Evolutionary conservation across 148 eudicot genomes (phyloP).

Genomic region (Rhododendron vialii): DNA sequence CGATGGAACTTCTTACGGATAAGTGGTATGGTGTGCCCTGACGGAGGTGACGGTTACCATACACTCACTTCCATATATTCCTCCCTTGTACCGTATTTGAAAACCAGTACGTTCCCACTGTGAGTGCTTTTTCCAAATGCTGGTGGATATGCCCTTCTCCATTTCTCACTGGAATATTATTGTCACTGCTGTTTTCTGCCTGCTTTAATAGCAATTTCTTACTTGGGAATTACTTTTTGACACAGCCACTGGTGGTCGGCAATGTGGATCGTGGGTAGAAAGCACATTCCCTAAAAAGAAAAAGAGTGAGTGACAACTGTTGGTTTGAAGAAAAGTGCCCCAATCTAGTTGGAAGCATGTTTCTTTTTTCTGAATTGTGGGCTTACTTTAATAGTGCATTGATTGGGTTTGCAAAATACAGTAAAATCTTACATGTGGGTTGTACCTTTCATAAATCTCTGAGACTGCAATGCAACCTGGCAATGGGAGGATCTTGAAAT

Average conservation of each 20-base stretch:
- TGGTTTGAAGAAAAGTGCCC: neutral
- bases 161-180: neutral
- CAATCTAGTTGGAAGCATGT: neutral
- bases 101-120: neutral
- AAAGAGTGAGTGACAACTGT: neutral
- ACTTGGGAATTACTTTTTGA: neutral
- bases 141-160: neutral
- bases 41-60: neutral
- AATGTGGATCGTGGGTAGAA: neutral
- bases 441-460: neutral
- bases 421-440: neutral
- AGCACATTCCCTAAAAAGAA: neutral
- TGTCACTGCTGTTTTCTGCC: neutral
- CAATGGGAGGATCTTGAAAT: neutral
- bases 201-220: neutral
- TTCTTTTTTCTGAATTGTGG: neutral
- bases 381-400: neutral
- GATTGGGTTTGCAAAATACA: neutral
- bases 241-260: neutral
- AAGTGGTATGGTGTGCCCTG: neutral
- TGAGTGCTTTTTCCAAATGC: neutral
- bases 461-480: neutral
- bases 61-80: neutral
- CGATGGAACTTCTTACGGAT: neutral
- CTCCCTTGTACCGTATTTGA: no score